A percentile compares a stretch with the other conserved stretches of the same genome.
Conservation (phyloP, 768 basidiomycete species). For the Podaxis sp. region DNA sequence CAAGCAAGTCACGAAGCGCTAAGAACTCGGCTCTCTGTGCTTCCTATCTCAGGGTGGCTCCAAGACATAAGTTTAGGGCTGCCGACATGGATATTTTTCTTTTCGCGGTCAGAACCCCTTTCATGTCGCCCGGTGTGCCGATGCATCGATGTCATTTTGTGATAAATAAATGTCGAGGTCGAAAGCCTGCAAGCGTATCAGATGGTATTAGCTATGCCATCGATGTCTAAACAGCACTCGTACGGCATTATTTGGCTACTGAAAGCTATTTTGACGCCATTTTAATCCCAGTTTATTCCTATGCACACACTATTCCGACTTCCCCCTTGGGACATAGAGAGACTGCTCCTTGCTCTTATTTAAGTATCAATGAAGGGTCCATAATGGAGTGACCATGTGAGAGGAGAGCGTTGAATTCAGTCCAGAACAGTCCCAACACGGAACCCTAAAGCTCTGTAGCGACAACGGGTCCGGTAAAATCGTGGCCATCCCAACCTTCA, state of each 20-base stretch:
- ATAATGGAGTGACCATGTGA: background rate
- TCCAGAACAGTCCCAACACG: background rate
- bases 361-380: background rate
- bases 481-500: background rate
- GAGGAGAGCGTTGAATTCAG: background rate
- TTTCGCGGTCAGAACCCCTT: background rate
- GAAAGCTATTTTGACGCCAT: background rate
- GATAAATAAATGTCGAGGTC: background rate
- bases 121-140: background rate
- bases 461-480: background rate
- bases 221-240: background rate
- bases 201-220: background rate
- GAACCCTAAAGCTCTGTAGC: background rate
- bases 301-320: background rate
- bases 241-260: background rate
- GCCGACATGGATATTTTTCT: background rate
- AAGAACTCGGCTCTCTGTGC: background rate
- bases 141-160: slow-evolving; percentile 2
- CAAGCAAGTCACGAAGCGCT: background rate
- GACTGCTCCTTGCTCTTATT: background rate
- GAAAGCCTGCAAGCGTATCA: background rate
- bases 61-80: slow-evolving; percentile 1
- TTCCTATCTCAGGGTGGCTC: background rate
- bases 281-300: too few species aligned
- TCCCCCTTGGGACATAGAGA: background rate